Evolutionary conservation across 805 yeast genomes (phyloP), one percentile per base, ranked within the genome.

Genomic region (Yamadazyma philogaea): DNA sequence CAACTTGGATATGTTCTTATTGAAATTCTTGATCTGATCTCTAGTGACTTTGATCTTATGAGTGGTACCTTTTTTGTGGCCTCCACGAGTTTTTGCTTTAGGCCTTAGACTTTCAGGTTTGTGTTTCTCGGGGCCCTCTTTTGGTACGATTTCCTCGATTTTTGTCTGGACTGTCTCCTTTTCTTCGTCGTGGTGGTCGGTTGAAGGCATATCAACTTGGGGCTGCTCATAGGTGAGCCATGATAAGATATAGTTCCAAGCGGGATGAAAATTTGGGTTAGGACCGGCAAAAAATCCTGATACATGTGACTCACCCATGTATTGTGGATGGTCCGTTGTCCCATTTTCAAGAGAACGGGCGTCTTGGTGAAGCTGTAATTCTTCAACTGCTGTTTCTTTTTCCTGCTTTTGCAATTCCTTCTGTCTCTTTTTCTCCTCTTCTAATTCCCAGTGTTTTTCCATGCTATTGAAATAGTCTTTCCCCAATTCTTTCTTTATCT

Each of bases 191-290:
- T n/a, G 14, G 4, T 17, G 28, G 14, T n/a, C 19, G 7, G 4
- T 21, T 24, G 4, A n/a, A 11, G 28, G 28, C 3, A 7, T 7
- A 18, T 33, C 34, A 8, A 15, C 37, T 24, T 39, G 26, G 1
- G 46, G 37, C 27, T 47, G 53, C n/a, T 61, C 57, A 46, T 66
- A 66, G 3, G 58, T 65, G 2, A 68, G 42, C 67, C 68, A 66
- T 7, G 71, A 63, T 17, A 68, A 53, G 14, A 67, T 22, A 43
- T 61, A 63, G 39, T 59, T 61, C 74, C 74, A 69, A 8, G 55
- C 42, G 3, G 72, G 72, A 40, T 60, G 60, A 41, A 66, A 67
- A 12, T 63, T 47, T 6, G 60, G 59, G 24, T 46, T 48, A 7
- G 33, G 52, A 1, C 48, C 49, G 11, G 52, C 49, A 32, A 46